Conservation (phyloP, 208 protist species). For the Trypanosoma scelopori region DNA sequence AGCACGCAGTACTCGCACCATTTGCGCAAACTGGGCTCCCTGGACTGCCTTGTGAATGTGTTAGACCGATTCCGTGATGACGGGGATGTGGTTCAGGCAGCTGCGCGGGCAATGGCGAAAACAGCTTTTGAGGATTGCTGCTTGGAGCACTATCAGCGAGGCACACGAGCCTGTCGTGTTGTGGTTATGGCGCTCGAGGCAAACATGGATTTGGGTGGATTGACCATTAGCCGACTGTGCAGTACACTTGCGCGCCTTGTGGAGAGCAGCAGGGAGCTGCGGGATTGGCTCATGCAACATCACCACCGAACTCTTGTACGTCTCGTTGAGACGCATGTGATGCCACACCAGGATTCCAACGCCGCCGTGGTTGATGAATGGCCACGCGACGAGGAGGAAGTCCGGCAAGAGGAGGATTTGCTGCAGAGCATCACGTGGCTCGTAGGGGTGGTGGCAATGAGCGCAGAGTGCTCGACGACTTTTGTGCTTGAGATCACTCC, state of each 20-base stretch:
- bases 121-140: slow-evolving; percentile 59
- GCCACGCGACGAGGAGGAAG: slow-evolving; percentile 15
- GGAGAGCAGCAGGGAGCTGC: slow-evolving; percentile 27
- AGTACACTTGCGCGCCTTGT: slow-evolving; percentile 33
- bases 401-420: slow-evolving; percentile 24
- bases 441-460: slow-evolving; percentile 60
- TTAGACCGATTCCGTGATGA: slow-evolving; percentile 34
- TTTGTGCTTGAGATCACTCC: slow-evolving; percentile 48
- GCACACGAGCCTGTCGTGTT: slow-evolving; percentile 32
- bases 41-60: slow-evolving; percentile 40
- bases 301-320: slow-evolving; percentile 19
- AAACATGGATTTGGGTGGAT: slow-evolving; percentile 21
- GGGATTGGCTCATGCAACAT: slow-evolving; percentile 30
- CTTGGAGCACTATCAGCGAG: slow-evolving; percentile 31
- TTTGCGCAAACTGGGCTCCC: slow-evolving; percentile 40
- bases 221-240: slow-evolving; percentile 25
- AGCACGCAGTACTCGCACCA: slow-evolving; percentile 29
- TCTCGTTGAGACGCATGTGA: slow-evolving; percentile 14
- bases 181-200: slow-evolving; percentile 35
- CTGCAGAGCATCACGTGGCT: slow-evolving; percentile 71
- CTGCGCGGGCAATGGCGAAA: slow-evolving; percentile 66
- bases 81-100: slow-evolving; percentile 48
- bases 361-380: neutral
- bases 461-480: slow-evolving; percentile 39
- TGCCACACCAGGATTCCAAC: slow-evolving; percentile 1